Evolutionary conservation across 2,329 filamentous ascomycete genomes (phyloP).

Genomic region (Aspergillus fructus): DNA sequence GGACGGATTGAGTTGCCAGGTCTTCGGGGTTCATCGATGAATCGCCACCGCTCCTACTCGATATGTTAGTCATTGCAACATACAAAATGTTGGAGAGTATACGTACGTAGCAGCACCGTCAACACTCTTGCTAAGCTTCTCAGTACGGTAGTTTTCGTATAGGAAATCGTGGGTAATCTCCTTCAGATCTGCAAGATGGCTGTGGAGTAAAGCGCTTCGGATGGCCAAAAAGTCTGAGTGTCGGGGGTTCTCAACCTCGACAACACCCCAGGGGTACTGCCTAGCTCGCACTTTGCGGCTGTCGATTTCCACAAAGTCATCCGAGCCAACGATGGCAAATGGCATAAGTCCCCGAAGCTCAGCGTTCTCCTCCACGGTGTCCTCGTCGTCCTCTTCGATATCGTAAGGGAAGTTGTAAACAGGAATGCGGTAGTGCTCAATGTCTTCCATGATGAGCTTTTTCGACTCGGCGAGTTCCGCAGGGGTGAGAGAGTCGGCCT

Average conservation of each 20-base stretch:
- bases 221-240: conserved; percentile 99
- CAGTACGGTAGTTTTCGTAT: conserved; percentile 99
- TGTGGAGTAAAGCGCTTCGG: conserved; percentile 92
- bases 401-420: conserved; percentile 99
- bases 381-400: conserved; percentile 98
- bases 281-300: conserved; percentile 89
- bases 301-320: conserved; percentile 91
- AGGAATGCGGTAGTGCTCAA: conserved; percentile 98
- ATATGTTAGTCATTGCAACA: conserved; percentile 16
- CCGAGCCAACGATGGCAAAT: conserved; percentile 96
- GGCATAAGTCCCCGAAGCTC: conserved; percentile 97
- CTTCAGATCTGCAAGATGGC: conserved; percentile 96
- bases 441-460: conserved; percentile 99
- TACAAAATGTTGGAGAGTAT: neutral
- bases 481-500: conserved; percentile 95
- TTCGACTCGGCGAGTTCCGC: conserved; percentile 97
- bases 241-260: conserved; percentile 98
- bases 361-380: conserved; percentile 98
- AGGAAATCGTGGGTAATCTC: conserved; percentile 99
- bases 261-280: conserved; percentile 98
- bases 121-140: conserved; percentile 99
- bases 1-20: conserved; percentile 92
- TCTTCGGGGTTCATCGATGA: conserved; percentile 98
- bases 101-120: conserved; percentile 87
- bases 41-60: conserved; percentile 55